Evolutionary conservation across 345 rosid species (phyloP), one percentile per base, ranked within the genome.

Genomic region (Populus alba): DNA sequence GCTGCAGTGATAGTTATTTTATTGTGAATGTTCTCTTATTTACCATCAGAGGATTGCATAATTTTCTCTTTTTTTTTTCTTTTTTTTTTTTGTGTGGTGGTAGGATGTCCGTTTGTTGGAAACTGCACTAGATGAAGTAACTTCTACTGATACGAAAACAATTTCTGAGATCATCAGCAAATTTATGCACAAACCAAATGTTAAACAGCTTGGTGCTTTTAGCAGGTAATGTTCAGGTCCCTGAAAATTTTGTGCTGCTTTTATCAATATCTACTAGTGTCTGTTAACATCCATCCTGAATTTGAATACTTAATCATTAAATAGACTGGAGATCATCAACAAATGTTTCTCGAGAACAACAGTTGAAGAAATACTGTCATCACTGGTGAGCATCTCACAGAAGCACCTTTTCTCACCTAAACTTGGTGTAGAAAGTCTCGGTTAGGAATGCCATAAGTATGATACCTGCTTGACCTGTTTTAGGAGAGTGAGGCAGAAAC

Each of bases 331-430:
- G 75, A 73, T 74, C 7, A 37, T 81, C 23, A 76, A 81, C 49
- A 53, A 61, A 68, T 81, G 85, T 51, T 85, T 85, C 85, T 81
- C 81, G 2, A 67, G 59, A 25, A 39, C 43, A 66, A 70, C 77
- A 6, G 77, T 70, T 62, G 85, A 85, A 62, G 85, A 72, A 51
- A 81, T 76, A 55, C 6, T 81, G 33, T 65, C 77, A 43, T 71
- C 83, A 55, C 72, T 84, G 63, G 85, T 84, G 76, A 81, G 59
- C 49, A 25, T 25, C 0, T 22, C 39, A 13, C 22, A 20, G 51
- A 35, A 68, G 47, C 15, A 43, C 15, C 15, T 43, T 43, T 43
- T 43, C 47, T 43, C 15, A 43, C 47, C 47, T 43, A 11, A 43
- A 15, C 71, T 16, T 37, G 10, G 7, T 45, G 38, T 68, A 9